Evolutionary conservation across 306 rosid species (phyloP), one percentile per base, ranked within the genome.

Genomic region (Cicer cuneatum): DNA sequence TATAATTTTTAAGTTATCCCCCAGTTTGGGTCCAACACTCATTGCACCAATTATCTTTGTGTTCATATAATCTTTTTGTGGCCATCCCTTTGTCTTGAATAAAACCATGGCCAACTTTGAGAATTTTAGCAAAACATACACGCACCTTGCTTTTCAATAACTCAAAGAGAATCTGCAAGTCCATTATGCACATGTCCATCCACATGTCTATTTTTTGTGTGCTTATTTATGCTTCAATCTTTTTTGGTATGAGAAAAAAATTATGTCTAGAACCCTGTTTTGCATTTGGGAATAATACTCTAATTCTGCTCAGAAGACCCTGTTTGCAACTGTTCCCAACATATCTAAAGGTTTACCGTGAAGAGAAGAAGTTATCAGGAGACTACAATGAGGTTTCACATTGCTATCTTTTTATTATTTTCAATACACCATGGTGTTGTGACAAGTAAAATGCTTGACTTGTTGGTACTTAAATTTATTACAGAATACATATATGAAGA

Each of bases 41-140:
- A 57, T 66, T 84, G 85, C 85, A 74, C 76, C 84, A 78, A 80
- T 89, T 87, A 63, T 88, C 80, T 82, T 83, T 47, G 85, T 86
- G 90, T 92, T 64, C 84, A 89, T 87, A 92, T 86, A 82, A 80
- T 74, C 91, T 78, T 82, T 87, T 70, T 83, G 81, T 85, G 93
- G 93, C 89, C 93, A 85, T 85, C 80, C 75, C 85, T 82, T 89
- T 81, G 81, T 85, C 89, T 86, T 80, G 86, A 90, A 90, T 95
- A 92, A 92, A 89, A 71, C 84, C 86, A 80, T 85, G 97, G 92
- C 89, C 97, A 80, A 76, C 81, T 87, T 64, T 61, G 83, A 88
- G 84, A 82, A 73, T 74, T 81, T 90, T 86, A 88, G 96, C 88
- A 85, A 80, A 81, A 86, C 88, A 75, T 90, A 92, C 88, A 95